phyloP scores from a whole-genome alignment of 75 land plant genomes.

The Ceratopteris richardii region DNA sequence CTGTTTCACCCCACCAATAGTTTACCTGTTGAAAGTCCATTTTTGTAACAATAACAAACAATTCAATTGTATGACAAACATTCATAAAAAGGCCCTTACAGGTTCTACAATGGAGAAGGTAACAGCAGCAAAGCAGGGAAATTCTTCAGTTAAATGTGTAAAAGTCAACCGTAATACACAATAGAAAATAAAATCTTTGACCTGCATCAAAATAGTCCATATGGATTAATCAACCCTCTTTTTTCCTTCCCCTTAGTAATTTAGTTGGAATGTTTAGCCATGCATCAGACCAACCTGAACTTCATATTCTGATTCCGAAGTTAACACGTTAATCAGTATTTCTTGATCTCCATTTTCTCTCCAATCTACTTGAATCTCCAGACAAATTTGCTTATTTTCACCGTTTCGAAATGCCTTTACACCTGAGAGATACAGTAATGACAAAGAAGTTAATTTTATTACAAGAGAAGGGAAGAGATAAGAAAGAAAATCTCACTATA shows the following conservation, averaged over 20 bases:
- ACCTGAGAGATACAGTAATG: too few relatives aligned
- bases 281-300: constrained; percentile 10
- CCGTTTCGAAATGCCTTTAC: constrained; percentile 11
- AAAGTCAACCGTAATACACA: constrained; percentile 12
- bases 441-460: too few relatives aligned
- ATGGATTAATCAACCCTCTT: background rate
- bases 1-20: constrained; percentile 8
- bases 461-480: too few relatives aligned
- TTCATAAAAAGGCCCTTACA: constrained; percentile 13
- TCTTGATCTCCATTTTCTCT: constrained; percentile 14
- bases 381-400: constrained; percentile 8
- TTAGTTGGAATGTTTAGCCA: too few relatives aligned
- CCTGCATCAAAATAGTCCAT: constrained; percentile 13
- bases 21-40: too few relatives aligned
- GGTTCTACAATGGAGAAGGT: constrained; percentile 24
- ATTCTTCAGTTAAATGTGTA: constrained; percentile 20
- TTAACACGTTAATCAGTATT: constrained; percentile 14
- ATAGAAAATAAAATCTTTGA: constrained; percentile 19
- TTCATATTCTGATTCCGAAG: constrained; percentile 19
- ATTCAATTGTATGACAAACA: background rate
- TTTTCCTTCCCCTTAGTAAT: background rate
- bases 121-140: constrained; percentile 30
- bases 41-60: background rate
- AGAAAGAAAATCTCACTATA: too few relatives aligned
- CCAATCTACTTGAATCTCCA: constrained; percentile 26